Evolutionary conservation across 257 asterid species (phyloP).

Genomic region (Plectranthus barbatus): DNA sequence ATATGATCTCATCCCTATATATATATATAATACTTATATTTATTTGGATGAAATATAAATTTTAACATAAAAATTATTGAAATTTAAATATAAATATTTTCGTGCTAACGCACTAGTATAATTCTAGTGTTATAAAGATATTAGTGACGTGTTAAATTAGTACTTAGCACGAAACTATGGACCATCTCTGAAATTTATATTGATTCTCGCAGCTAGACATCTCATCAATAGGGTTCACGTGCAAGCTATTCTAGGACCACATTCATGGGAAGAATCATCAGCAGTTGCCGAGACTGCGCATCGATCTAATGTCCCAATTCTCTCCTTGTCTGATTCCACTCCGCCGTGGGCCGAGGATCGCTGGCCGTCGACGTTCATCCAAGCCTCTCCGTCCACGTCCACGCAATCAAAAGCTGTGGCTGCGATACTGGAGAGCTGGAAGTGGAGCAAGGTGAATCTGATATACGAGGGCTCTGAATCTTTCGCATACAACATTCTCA

Average conservation of each 20-base stretch:
- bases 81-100: too few species aligned
- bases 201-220: slow-evolving; percentile 20
- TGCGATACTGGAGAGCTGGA: slow-evolving; percentile 14
- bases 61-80: too few species aligned
- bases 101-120: too few species aligned
- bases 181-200: background rate
- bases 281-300: slow-evolving; percentile 27
- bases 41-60: too few species aligned
- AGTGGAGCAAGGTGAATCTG: slow-evolving; percentile 30
- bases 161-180: too few species aligned
- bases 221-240: slow-evolving; percentile 17
- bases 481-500: slow-evolving; percentile 12
- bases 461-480: slow-evolving; percentile 33
- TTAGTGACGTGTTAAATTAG: too few species aligned
- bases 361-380: slow-evolving; percentile 33
- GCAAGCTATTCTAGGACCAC: slow-evolving; percentile 30
- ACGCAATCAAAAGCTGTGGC: slow-evolving; percentile 27
- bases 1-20: too few species aligned
- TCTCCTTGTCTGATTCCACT: slow-evolving; percentile 23
- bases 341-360: slow-evolving; percentile 23
- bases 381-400: slow-evolving; percentile 23
- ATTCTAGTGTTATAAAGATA: too few species aligned
- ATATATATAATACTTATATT: too few species aligned
- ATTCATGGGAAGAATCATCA: slow-evolving; percentile 37
- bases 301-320: slow-evolving; percentile 11